phyloP scores from a whole-genome alignment of 2,329 filamentous ascomycete species.

The Apiospora pterosperma region DNA sequence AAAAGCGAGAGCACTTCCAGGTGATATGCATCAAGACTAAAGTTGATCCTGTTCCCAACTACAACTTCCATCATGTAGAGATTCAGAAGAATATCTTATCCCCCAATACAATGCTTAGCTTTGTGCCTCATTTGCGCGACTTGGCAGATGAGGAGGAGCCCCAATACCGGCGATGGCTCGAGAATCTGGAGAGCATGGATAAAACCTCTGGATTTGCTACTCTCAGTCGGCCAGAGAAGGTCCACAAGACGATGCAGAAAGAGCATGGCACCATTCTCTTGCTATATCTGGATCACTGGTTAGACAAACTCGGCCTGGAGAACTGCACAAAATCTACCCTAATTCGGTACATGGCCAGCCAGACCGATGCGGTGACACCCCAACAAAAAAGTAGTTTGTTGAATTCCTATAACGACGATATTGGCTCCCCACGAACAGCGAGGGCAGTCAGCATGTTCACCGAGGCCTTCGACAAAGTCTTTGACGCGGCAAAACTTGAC shows the following conservation, averaged over 20 bases:
- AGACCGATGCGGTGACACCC: slow-evolving; percentile 45
- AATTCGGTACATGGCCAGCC: slow-evolving; percentile 50
- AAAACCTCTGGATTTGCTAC: slow-evolving; percentile 55
- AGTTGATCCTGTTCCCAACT: slow-evolving; percentile 51
- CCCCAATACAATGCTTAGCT: slow-evolving; percentile 57
- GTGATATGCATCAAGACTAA: slow-evolving; percentile 47
- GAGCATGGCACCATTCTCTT: slow-evolving; percentile 50
- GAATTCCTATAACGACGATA: slow-evolving; percentile 42
- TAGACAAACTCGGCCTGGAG: slow-evolving; percentile 45
- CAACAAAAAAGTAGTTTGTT: slow-evolving; percentile 52
- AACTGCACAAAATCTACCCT: slow-evolving; percentile 50
- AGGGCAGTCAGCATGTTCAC: slow-evolving; percentile 48
- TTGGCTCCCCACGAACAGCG: slow-evolving; percentile 38
- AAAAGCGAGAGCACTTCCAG: slow-evolving; percentile 39
- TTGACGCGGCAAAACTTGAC: slow-evolving; percentile 34
- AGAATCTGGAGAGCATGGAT: slow-evolving; percentile 56
- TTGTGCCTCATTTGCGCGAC: slow-evolving; percentile 57
- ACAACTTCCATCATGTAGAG: slow-evolving; percentile 58
- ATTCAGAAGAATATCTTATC: slow-evolving; percentile 58
- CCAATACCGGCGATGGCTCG: slow-evolving; percentile 53
- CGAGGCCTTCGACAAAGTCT: slow-evolving; percentile 54
- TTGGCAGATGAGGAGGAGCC: slow-evolving; percentile 53
- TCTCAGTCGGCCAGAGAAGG: slow-evolving; percentile 49
- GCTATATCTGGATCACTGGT: slow-evolving; percentile 52
- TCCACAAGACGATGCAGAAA: slow-evolving; percentile 43